Conservation (phyloP, 169 alveolate species). For the Amoebophrya sp. region DNA sequence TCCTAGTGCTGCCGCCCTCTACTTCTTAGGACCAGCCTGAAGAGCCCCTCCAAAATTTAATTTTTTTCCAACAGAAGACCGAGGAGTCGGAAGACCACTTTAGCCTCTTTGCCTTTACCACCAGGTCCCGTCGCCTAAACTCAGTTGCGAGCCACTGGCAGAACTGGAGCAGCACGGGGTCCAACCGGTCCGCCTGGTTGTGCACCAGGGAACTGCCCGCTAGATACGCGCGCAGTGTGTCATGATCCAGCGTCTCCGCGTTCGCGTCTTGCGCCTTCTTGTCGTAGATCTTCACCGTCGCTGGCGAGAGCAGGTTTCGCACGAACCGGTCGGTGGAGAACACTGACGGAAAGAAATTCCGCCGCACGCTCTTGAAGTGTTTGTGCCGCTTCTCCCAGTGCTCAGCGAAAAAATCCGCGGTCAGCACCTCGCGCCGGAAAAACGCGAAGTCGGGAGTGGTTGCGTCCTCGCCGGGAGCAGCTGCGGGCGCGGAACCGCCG, state of each 20-base stretch:
- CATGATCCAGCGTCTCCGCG: not conserved
- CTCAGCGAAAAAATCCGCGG: not conserved
- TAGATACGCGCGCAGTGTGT: conserved; percentile 11
- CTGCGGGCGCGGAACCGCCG: too few species aligned
- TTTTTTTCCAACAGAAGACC: too few species aligned
- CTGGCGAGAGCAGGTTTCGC: not conserved
- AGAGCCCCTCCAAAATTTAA: too few species aligned
- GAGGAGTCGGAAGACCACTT: too few species aligned
- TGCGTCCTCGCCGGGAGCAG: too few species aligned
- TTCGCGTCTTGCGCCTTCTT: too few species aligned
- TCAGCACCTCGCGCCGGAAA: not conserved
- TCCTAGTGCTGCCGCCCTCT: too few species aligned
- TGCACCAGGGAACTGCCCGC: conserved; percentile 8
- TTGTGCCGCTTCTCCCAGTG: not conserved
- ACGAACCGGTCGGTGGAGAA: not conserved
- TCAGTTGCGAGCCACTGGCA: conserved; percentile 26
- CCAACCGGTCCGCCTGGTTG: conserved; percentile 36
- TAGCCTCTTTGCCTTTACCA: too few species aligned
- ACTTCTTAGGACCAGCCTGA: too few species aligned
- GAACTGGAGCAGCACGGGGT: not conserved
- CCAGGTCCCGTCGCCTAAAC: too few species aligned
- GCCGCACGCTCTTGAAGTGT: not conserved
- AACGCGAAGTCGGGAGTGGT: too few species aligned
- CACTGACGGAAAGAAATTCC: not conserved
- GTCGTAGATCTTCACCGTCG: too few species aligned